Base-by-base conservation (phyloP, 352 stramenopile species). In the Globisporangium rhizosaccharum region DNA sequence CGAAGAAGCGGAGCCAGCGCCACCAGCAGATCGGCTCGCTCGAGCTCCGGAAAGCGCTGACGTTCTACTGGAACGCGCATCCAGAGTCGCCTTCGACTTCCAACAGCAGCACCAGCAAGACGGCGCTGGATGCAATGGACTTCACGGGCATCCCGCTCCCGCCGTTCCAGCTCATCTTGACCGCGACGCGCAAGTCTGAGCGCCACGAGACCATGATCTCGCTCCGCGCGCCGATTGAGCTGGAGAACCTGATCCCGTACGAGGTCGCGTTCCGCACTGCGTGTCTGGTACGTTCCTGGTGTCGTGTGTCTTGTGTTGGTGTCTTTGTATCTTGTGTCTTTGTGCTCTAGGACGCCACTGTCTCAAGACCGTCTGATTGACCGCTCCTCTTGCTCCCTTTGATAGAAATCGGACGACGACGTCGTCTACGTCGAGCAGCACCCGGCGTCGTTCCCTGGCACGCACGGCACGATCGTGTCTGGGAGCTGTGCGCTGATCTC, bases 241-340 rank as follows among this genome's bases (percentile, higher is more conserved):
- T 93, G 17, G 84, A 93, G 58, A 93, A 93, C 48, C 65, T 93
- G 5, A 59, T 91, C 9, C 84, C 84, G 8, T 93, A 87, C 61
- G 74, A 81, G 47, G 56, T 92, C 10, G 75, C 73, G 7, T 90
- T 87, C 46, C 78, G 82, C n/a, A 88, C 80, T 1, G 76, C 88
- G 18, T 90, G 81, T 61, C 80, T 86, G 68, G 72, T 80, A 68
- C 37, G 66, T 77, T n/a, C 33, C 15, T 33, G 28, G 28, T 25
- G 10, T 33, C 25, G 8, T 1, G 3, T 23, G 3, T n/a, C 18
- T 49, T 47, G 20, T 14, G 45, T 39, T 12, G 51, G 57, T 11
- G 12, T 26, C n/a, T 63, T 63, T 63, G 67, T 63, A 6, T 6
- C 28, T 33, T 33, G 57, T 67, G 12, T 2, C 41, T 33, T 28